phyloP scores from a whole-genome alignment of 2,329 filamentous ascomycete genomes.

The Trichocomaceae sp. region DNA sequence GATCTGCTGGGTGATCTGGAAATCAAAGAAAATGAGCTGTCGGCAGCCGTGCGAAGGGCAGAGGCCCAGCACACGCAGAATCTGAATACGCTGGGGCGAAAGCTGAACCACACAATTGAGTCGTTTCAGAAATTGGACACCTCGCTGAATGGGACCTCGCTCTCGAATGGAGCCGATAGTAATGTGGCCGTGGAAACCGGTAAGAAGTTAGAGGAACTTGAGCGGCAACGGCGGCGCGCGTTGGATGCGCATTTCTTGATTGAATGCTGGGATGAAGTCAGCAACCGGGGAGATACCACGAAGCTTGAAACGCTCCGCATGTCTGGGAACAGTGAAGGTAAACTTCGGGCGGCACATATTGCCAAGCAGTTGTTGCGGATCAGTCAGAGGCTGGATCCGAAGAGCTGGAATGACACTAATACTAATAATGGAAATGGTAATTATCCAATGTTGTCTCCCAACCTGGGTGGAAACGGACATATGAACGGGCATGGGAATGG shows the following conservation, averaged over 20 bases:
- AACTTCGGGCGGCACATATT: constrained; percentile 89
- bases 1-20: constrained; percentile 70
- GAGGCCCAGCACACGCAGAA: constrained; percentile 90
- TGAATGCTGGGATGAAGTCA: constrained; percentile 94
- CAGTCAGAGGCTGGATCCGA: constrained; percentile 78
- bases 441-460: constrained; percentile 21
- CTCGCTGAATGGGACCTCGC: constrained; percentile 61
- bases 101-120: constrained; percentile 85
- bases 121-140: constrained; percentile 87
- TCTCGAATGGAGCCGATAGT: constrained; percentile 26
- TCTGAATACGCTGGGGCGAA: constrained; percentile 75
- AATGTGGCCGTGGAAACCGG: constrained; percentile 93
- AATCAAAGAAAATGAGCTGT: constrained; percentile 80
- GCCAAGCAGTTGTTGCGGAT: constrained; percentile 89
- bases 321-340: constrained; percentile 80
- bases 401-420: constrained; percentile 59
- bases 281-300: constrained; percentile 77
- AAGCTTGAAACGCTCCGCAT: constrained; percentile 83
- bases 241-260: constrained; percentile 92
- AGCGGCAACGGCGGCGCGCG: constrained; percentile 81
- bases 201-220: constrained; percentile 85
- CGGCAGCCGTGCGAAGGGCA: constrained; percentile 81
- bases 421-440: constrained; percentile 31
- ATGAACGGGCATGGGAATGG: constrained; percentile 47
- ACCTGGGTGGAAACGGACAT: constrained; percentile 28